phyloP scores from a whole-genome alignment of 495 filamentous ascomycete genomes.

The Amorphotheca resinae region DNA sequence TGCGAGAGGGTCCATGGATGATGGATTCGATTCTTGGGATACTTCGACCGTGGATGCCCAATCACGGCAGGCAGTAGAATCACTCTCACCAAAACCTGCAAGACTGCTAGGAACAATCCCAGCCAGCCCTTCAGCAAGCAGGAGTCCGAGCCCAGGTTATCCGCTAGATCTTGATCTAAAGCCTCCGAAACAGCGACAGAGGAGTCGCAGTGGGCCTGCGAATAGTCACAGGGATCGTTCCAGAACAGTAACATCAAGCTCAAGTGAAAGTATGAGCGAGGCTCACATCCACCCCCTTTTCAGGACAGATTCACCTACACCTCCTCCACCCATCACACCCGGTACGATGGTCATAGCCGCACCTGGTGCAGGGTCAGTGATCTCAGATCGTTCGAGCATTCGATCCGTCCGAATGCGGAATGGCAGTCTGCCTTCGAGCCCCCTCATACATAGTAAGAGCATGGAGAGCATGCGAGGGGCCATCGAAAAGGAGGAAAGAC shows the following conservation, averaged over 20 bases:
- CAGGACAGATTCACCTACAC: constrained; percentile 57
- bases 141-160: constrained; percentile 36
- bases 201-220: constrained; percentile 22
- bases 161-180: constrained; percentile 30
- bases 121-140: constrained; percentile 37
- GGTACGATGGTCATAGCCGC: constrained; percentile 61
- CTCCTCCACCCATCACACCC: constrained; percentile 52
- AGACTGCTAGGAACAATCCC: constrained; percentile 49
- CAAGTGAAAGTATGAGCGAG: constrained; percentile 36
- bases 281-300: constrained; percentile 80
- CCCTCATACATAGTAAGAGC: constrained; percentile 36
- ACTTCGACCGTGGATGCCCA: constrained; percentile 48
- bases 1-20: constrained; percentile 24
- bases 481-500: constrained; percentile 19
- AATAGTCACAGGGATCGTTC: constrained; percentile 7
- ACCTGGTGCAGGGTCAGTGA: constrained; percentile 54
- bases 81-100: constrained; percentile 30
- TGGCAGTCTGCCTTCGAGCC: constrained; percentile 44
- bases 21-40: constrained; percentile 60
- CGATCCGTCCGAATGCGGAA: constrained; percentile 55
- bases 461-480: constrained; percentile 31
- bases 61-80: constrained; percentile 38
- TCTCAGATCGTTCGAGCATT: constrained; percentile 42
- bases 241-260: constrained; percentile 14
- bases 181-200: constrained; percentile 18